Conservation (phyloP, 768 basidiomycete species). For the Holtermanniella nyarrowii region DNA sequence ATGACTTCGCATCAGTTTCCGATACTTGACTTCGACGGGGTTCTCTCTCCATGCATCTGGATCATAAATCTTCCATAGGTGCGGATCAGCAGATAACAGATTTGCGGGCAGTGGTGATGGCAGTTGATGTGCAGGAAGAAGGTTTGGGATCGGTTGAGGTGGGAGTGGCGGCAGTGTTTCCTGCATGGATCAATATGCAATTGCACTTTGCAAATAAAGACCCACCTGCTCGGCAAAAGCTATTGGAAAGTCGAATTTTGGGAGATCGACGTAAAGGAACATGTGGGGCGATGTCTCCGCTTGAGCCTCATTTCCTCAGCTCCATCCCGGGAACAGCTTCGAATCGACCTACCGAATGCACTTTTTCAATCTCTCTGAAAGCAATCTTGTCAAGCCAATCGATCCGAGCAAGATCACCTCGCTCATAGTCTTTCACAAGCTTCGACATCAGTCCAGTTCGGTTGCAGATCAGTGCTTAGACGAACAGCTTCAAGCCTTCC, state of each 20-base stretch:
- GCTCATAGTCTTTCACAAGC: slow-evolving; percentile 84
- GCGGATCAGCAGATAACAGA: slow-evolving; percentile 50
- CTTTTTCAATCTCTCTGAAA: slow-evolving; percentile 89
- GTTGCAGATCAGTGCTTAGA: not conserved
- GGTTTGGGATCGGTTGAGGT: slow-evolving; percentile 18
- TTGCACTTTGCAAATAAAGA: too few species aligned
- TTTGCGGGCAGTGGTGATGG: slow-evolving; percentile 42
- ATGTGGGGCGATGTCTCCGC: slow-evolving; percentile 83
- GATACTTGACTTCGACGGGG: slow-evolving; percentile 94
- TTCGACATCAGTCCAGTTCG: slow-evolving; percentile 7
- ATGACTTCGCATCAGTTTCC: slow-evolving; percentile 85
- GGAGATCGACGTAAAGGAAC: slow-evolving; percentile 92
- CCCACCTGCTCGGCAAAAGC: slow-evolving; percentile 82
- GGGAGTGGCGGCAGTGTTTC: slow-evolving; percentile 34
- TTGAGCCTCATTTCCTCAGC: slow-evolving; percentile 54
- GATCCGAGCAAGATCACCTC: slow-evolving; percentile 82
- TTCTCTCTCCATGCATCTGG: slow-evolving; percentile 87
- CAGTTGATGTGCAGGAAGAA: slow-evolving; percentile 3
- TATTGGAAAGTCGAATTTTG: slow-evolving; percentile 93
- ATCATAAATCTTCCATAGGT: slow-evolving; percentile 79
- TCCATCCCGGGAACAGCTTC: not conserved
- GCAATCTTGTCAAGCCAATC: slow-evolving; percentile 93
- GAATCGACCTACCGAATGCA: slow-evolving; percentile 62
- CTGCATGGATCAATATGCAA: slow-evolving; percentile 4
- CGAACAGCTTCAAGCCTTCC: slow-evolving; percentile 79